Percentiles rank a stretch among this genome's conserved stretches.
Evolutionary conservation across 768 basidiomycete species (phyloP).

Genomic region (Psilocybe tampanensis): DNA sequence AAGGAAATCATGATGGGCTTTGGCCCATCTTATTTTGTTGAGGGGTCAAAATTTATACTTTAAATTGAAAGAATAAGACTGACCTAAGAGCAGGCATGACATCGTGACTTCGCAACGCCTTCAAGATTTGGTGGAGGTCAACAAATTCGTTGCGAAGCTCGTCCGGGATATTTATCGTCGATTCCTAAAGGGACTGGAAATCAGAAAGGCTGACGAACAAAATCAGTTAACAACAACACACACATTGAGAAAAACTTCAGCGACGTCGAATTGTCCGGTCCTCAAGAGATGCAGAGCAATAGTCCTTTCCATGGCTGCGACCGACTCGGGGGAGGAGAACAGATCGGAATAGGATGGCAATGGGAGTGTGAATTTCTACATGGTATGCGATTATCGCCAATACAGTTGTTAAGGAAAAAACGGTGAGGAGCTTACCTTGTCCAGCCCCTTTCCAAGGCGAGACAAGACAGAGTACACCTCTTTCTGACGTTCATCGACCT

Average conservation of each 20-base stretch:
- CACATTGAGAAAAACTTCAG: constrained; percentile 75
- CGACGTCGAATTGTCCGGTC: constrained; percentile 79
- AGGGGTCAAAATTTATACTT: not conserved
- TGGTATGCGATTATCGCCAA: constrained; percentile 1
- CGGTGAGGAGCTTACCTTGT: constrained; percentile 72
- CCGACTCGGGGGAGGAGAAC: constrained; percentile 64
- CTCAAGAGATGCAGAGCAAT: constrained; percentile 78
- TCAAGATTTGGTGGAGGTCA: constrained; percentile 73
- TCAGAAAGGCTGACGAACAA: not conserved
- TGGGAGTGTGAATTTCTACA: constrained; percentile 59
- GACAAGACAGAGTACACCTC: constrained; percentile 80
- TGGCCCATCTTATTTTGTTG: constrained; percentile 69
- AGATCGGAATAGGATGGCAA: constrained; percentile 69
- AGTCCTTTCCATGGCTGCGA: constrained; percentile 64
- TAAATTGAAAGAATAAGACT: constrained; percentile 6
- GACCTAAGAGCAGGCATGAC: constrained; percentile 80
- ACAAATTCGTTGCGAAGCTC: constrained; percentile 49
- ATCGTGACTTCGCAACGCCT: constrained; percentile 64
- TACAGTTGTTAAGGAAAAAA: not conserved
- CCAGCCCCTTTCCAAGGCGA: constrained; percentile 82
- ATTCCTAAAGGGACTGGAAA: constrained; percentile 53
- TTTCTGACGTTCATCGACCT: constrained; percentile 86
- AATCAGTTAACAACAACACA: too few species aligned
- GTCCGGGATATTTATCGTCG: constrained; percentile 50
- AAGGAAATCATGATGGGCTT: constrained; percentile 65